Conservation (phyloP, 495 filamentous ascomycete species). For the Aspergillus ostianus region DNA sequence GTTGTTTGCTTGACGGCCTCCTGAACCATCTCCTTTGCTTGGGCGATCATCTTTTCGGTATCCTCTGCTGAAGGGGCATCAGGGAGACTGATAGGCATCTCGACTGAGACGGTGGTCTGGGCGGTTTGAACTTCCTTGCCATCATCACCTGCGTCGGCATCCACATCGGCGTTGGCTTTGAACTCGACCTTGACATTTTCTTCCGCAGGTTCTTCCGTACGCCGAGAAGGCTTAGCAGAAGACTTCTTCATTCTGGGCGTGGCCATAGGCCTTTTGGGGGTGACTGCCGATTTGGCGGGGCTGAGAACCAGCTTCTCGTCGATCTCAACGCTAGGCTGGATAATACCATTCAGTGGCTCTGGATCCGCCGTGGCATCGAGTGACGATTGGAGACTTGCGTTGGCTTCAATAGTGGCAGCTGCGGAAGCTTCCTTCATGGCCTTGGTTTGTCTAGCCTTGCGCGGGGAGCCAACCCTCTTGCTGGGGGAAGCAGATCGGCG, state of each 20-base stretch:
- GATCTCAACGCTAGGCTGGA: slow-evolving; percentile 28
- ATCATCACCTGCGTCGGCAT: slow-evolving; percentile 37
- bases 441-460: slow-evolving; percentile 69
- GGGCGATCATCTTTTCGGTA: slow-evolving; percentile 75
- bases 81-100: slow-evolving; percentile 65
- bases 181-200: slow-evolving; percentile 41
- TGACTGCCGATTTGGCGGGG: slow-evolving; percentile 17
- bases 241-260: slow-evolving; percentile 33
- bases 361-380: slow-evolving; percentile 39
- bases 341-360: slow-evolving; percentile 25
- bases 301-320: slow-evolving; percentile 24
- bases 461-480: slow-evolving; percentile 60
- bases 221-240: slow-evolving; percentile 24
- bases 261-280: slow-evolving; percentile 16
- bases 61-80: slow-evolving; percentile 72
- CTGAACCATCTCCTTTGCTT: slow-evolving; percentile 87
- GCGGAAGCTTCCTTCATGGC: slow-evolving; percentile 50
- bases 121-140: slow-evolving; percentile 61
- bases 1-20: slow-evolving; percentile 60
- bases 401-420: slow-evolving; percentile 47
- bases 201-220: slow-evolving; percentile 26
- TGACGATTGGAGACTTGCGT: slow-evolving; percentile 49
- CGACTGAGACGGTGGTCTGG: slow-evolving; percentile 75
- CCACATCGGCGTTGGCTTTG: slow-evolving; percentile 60
- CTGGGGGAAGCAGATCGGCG: slow-evolving; percentile 59